Evolutionary conservation across 2,329 filamentous ascomycete genomes (phyloP), one percentile per base, ranked within the genome.

Genomic region (Lasiodiplodia sp.): DNA sequence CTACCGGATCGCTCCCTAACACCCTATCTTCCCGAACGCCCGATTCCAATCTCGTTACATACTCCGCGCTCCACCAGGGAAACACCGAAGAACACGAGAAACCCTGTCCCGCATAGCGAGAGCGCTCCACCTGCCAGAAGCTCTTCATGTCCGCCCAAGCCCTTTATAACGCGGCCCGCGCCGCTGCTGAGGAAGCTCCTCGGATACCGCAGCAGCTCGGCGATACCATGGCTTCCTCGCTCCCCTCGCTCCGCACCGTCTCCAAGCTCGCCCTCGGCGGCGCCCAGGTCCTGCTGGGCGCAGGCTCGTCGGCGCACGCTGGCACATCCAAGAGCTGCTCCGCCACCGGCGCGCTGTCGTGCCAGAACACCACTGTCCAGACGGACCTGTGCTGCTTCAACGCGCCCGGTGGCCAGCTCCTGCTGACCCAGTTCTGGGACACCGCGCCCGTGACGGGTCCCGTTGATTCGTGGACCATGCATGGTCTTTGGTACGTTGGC

Each of bases 401-500:
- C 74, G 84, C 87, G 25, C 91, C 91, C 0, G 88, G 90, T 4
- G 92, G 92, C 8, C 87, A 92, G 70, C 80, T 94, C 55, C 84
- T 93, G 4, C 87, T 88, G 78, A 93, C 92, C 2, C 91, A 94
- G 53, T 93, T 94, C 80, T 94, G 91, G 91, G 91, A 94, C 75
- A 86, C 88, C 0, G 76, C 86, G 69, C 90, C 90, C 1, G 81
- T 85, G 1, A 86, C 88, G 4, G 91, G 92, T 23, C 58, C 57
- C 14, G 51, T 58, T 21, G 51, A 62, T 28, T 57, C 52, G 6
- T 94, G 91, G 91, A 93, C 90, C 1, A 86, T 93, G 51, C 91
- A 93, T 75, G 91, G 91, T 1, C 83, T 93, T 10, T 91, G 87
- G 85, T 86, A 76, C 49, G 79, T 37, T 56, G 40, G 16, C 70